Evolutionary conservation across 139 green algal genomes (phyloP).

Genomic region (Chlamydomonas sphaeroides): DNA sequence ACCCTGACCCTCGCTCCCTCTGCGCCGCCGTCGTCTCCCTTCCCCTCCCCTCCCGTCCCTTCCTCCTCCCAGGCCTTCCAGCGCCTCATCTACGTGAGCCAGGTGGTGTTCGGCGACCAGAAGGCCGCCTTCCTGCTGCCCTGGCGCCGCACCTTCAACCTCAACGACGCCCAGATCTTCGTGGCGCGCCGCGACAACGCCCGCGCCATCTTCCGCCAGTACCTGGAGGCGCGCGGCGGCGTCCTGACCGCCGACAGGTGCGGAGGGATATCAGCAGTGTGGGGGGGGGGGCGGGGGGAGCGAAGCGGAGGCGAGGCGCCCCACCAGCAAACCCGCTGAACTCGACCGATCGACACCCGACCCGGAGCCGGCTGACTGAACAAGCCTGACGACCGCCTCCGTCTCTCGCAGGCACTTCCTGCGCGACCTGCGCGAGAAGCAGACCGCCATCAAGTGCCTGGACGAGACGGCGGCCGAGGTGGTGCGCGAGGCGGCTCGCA

Average conservation of each 20-base stretch:
- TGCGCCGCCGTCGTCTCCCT: too few relatives aligned
- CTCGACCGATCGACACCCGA: too few relatives aligned
- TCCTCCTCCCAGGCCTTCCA: slow-evolving; percentile 81
- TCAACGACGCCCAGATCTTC: slow-evolving; percentile 87
- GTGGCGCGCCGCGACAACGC: slow-evolving; percentile 87
- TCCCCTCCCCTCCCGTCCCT: not conserved
- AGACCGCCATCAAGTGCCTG: slow-evolving; percentile 78
- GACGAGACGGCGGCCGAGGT: slow-evolving; percentile 86
- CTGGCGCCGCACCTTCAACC: slow-evolving; percentile 91
- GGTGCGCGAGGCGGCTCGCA: slow-evolving; percentile 66
- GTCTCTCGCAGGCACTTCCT: slow-evolving; percentile 64
- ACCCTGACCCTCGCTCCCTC: too few relatives aligned
- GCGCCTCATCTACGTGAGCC: slow-evolving; percentile 96
- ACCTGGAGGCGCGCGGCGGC: slow-evolving; percentile 58
- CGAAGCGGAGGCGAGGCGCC: not conserved
- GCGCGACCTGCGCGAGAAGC: slow-evolving; percentile 69
- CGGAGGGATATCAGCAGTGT: not conserved
- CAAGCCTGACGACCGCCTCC: too few relatives aligned
- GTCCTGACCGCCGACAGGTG: slow-evolving; percentile 72
- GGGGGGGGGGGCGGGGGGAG: not conserved
- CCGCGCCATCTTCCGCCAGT: slow-evolving; percentile 74
- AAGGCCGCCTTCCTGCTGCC: slow-evolving; percentile 93
- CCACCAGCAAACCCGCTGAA: too few relatives aligned
- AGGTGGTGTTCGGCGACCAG: slow-evolving; percentile 86
- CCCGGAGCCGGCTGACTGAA: too few relatives aligned